Evolutionary conservation across 805 yeast species (phyloP).

Genomic region (Metschnikowia henanensis): DNA sequence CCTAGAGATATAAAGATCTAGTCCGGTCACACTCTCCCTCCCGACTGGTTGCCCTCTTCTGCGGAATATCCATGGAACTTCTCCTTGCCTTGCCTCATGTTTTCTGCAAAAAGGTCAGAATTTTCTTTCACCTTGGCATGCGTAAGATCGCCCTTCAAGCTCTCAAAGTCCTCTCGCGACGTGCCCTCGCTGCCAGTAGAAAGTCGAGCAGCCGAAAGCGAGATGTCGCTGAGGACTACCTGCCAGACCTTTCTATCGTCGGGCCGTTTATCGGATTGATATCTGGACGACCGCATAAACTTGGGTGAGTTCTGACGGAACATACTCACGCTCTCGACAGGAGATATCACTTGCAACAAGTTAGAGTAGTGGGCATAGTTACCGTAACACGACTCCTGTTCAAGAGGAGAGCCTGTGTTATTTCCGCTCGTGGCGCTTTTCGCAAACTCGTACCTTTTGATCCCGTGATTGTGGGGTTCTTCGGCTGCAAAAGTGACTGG

Average conservation of each 20-base stretch:
- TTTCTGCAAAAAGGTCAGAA: constrained; percentile 21
- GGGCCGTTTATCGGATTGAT: background rate
- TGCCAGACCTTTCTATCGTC: constrained; percentile 26
- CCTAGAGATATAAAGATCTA: too few species aligned
- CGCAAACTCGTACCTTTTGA: background rate
- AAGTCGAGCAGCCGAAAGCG: constrained; percentile 37
- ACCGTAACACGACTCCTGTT: constrained; percentile 4
- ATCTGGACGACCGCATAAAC: constrained; percentile 2
- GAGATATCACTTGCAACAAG: constrained; percentile 6
- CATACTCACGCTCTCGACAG: constrained; percentile 7
- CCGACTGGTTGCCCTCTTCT: too few species aligned
- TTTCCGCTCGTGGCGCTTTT: constrained; percentile 5
- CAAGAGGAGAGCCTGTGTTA: constrained; percentile 2
- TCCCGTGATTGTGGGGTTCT: background rate
- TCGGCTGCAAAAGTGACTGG: constrained; percentile 4
- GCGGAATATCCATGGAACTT: constrained; percentile 8
- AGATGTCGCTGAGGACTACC: constrained; percentile 31
- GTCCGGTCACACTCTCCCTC: too few species aligned
- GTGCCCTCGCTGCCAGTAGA: constrained; percentile 33
- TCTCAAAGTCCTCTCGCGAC: constrained; percentile 22
- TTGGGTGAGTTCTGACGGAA: constrained; percentile 5
- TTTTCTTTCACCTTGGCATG: constrained; percentile 23
- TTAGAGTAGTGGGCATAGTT: constrained; percentile 7
- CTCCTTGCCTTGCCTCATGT: constrained; percentile 19
- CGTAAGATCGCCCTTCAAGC: constrained; percentile 29